Conservation (phyloP, 768 basidiomycete genomes). For the Clitopilus passeckerianus region DNA sequence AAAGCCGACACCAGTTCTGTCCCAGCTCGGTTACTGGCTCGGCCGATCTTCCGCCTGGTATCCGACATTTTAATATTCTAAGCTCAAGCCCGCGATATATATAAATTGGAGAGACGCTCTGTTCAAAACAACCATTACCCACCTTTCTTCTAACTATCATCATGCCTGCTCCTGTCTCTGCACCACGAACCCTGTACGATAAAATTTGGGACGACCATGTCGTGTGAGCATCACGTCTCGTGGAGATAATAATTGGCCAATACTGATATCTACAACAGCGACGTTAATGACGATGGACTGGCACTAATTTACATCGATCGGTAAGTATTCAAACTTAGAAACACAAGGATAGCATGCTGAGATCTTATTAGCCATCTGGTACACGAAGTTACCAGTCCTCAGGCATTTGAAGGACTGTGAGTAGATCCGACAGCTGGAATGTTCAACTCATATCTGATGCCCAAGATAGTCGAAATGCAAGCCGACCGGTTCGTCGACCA, state of each 20-base stretch:
- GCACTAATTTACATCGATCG: constrained; percentile 83
- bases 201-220: constrained; percentile 99
- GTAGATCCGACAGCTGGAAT: constrained; percentile 16
- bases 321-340: constrained; percentile 23
- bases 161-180: constrained; percentile 36
- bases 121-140: background rate
- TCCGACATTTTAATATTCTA: background rate
- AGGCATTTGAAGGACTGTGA: constrained; percentile 85
- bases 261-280: constrained; percentile 32
- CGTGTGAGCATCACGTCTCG: constrained; percentile 48
- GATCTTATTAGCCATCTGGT: constrained; percentile 47
- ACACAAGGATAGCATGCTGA: background rate
- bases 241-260: background rate
- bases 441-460: background rate
- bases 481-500: constrained; percentile 72
- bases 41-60: background rate
- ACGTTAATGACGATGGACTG: constrained; percentile 69
- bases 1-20: background rate
- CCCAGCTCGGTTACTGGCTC: background rate
- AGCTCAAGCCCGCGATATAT: background rate
- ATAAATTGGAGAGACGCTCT: background rate
- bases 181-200: constrained; percentile 90
- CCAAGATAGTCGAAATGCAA: constrained; percentile 57
- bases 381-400: constrained; percentile 92
- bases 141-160: constrained; percentile 8